Evolutionary conservation across 2,329 filamentous ascomycete species (phyloP).

Genomic region (Aspergillus vadensis): DNA sequence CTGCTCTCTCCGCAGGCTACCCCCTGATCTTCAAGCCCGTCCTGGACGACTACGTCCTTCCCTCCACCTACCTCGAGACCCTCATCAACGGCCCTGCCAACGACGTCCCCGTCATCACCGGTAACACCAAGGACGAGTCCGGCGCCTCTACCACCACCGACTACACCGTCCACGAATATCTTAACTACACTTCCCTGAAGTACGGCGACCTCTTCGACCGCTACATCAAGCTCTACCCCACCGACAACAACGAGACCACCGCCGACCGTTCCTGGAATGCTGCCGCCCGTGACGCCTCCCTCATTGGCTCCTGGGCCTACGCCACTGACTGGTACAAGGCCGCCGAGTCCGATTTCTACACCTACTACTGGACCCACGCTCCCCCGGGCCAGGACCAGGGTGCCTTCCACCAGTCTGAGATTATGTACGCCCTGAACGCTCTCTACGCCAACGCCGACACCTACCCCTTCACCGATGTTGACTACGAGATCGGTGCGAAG

Average conservation of each 20-base stretch:
- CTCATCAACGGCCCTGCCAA: conserved; percentile 32
- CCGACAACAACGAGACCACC: conserved; percentile 20
- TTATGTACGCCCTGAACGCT: conserved; percentile 43
- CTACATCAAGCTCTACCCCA: conserved; percentile 34
- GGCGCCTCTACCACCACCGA: conserved; percentile 27
- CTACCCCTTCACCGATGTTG: conserved; percentile 13
- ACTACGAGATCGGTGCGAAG: conserved; percentile 21
- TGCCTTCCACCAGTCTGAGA: conserved; percentile 43
- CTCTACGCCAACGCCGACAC: conserved; percentile 34
- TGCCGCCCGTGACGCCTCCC: conserved; percentile 27
- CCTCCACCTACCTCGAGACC: conserved; percentile 29
- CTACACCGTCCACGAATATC: conserved; percentile 32
- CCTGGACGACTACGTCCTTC: conserved; percentile 29
- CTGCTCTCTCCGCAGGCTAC: conserved; percentile 29
- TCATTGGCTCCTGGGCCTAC: conserved; percentile 32
- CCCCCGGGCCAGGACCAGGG: conserved; percentile 39
- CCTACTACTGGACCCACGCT: conserved; percentile 42
- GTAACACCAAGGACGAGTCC: conserved; percentile 40
- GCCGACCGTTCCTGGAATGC: conserved; percentile 30
- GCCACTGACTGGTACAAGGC: conserved; percentile 31
- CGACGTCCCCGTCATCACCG: conserved; percentile 40
- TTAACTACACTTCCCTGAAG: conserved; percentile 29
- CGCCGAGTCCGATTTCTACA: conserved; percentile 34
- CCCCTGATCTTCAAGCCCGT: conserved; percentile 35
- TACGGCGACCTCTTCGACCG: conserved; percentile 34